Base-by-base conservation (phyloP, 352 stramenopile species). In the Phytophthora fragariaefolia region DNA sequence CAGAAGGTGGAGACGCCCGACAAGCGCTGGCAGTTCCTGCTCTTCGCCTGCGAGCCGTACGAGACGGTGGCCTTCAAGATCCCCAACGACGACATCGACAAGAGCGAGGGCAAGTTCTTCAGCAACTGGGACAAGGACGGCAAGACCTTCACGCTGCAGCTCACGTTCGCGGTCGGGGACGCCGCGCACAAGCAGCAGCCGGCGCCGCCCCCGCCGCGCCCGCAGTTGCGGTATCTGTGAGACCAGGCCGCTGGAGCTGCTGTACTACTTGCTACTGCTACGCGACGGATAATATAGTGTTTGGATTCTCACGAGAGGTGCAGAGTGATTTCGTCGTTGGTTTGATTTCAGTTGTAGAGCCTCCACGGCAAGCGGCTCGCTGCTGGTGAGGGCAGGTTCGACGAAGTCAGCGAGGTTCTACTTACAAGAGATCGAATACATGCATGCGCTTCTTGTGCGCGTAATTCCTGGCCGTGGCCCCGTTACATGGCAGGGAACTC, bases 31-130 rank as follows among this genome's bases (percentile, higher is more conserved):
- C 90, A 97, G 82, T 99, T 99, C 72, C 74, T 99, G 13, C 77
- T 99, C 13, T 98, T 99, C 67, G 98, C 98, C 1, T 98, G 96
- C 63, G 97, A 99, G 73, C 98, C 98, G 36, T 99, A 99, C 82
- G 97, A 99, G 85, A 99, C 97, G 18, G 89, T 99, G 20, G 98
- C 93, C 40, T 99, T 99, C 84, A 99, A 99, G 80, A 97, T 99
- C 65, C 97, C 97, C 17, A 99, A 99, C 76, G 72, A 97, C 47
- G 87, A 95, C 15, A 85, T 99, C 40, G 97, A 99, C 79, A 97
- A 97, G 74, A 79, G 85, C 51, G 94, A 98, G 64, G 96, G 93
- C 32, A 92, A 93, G 62, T 99, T 99, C 78, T 97, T 99, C 42
- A 98, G 97, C 52, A 97, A 99, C 78, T 99, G 97, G 97, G 96